A percentile compares a stretch with the other conserved stretches of the same genome.
These are phyloP conservation scores for Euphorbia corollata DNA, from an alignment of 441 rosid genomes.

Conservation along the genomic window DNA sequence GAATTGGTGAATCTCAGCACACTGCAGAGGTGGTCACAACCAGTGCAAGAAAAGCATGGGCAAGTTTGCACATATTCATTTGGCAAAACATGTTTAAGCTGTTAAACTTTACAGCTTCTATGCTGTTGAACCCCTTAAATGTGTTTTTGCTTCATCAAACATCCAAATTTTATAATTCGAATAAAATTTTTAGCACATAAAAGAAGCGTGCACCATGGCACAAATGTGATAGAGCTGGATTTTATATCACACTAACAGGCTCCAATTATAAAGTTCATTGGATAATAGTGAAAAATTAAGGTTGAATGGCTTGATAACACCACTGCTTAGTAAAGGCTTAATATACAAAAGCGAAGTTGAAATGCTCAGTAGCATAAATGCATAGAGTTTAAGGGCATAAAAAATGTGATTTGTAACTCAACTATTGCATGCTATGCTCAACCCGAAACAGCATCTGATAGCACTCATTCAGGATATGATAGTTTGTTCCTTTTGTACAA, in stretches of 20 bases:
- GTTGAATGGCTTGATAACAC: background rate
- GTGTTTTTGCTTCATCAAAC: background rate
- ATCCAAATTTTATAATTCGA: background rate
- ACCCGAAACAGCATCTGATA: background rate
- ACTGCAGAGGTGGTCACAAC: background rate
- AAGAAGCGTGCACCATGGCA: background rate
- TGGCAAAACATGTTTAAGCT: background rate
- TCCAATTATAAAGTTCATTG: background rate
- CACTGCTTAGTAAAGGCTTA: background rate
- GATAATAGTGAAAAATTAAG: background rate
- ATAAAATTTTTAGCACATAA: background rate
- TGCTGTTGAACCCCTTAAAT: background rate
- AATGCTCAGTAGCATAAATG: background rate
- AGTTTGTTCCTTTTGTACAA: too few species aligned
- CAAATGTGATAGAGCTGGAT: background rate
- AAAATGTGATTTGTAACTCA: background rate
- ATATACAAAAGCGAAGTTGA: background rate
- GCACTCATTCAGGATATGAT: background rate
- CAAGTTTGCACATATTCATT: background rate
- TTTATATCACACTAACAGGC: too few species aligned
- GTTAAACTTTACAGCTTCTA: background rate
- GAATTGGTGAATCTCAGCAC: background rate
- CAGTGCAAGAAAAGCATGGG: background rate
- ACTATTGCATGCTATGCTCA: background rate
- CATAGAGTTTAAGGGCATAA: background rate